phyloP scores from a whole-genome alignment of 2,329 filamentous ascomycete genomes.

The Geosmithia flava region DNA sequence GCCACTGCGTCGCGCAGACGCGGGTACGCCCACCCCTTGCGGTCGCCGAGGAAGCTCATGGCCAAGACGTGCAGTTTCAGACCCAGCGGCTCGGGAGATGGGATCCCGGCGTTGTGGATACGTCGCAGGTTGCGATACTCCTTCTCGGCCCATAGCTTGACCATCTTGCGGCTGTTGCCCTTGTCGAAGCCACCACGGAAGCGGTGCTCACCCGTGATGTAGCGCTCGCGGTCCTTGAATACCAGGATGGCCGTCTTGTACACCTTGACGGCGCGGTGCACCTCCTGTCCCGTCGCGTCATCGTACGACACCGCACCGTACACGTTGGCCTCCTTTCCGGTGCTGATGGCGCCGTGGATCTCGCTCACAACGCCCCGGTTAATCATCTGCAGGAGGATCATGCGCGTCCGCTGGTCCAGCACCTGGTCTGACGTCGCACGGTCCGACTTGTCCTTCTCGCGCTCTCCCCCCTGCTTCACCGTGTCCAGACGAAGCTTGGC shows the following conservation, averaged over 20 bases:
- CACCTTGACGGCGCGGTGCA: slow-evolving; percentile 88
- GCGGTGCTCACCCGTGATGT: slow-evolving; percentile 87
- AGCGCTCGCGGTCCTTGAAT: slow-evolving; percentile 95
- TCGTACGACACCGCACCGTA: slow-evolving; percentile 72
- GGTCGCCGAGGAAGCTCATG: slow-evolving; percentile 86
- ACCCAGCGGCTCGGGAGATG: slow-evolving; percentile 78
- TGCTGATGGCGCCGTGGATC: slow-evolving; percentile 89
- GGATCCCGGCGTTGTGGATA: slow-evolving; percentile 72
- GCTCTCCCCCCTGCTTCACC: slow-evolving; percentile 34
- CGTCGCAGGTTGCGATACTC: slow-evolving; percentile 89
- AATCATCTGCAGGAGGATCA: slow-evolving; percentile 94
- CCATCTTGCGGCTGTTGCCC: slow-evolving; percentile 90
- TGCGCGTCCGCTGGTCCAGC: slow-evolving; percentile 82
- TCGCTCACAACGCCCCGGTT: slow-evolving; percentile 82
- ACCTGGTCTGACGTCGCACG: slow-evolving; percentile 92
- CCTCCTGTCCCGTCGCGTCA: slow-evolving; percentile 35
- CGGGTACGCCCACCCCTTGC: slow-evolving; percentile 77
- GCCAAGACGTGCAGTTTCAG: slow-evolving; percentile 90
- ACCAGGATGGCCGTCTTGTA: slow-evolving; percentile 98
- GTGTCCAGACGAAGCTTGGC: slow-evolving; percentile 71
- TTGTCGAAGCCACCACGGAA: slow-evolving; percentile 90
- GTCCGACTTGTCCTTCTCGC: slow-evolving; percentile 78
- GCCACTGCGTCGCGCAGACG: slow-evolving; percentile 79
- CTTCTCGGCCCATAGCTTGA: slow-evolving; percentile 97
- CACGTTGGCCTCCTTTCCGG: slow-evolving; percentile 96